These are phyloP conservation scores for Hypoxylon intermedium DNA, from an alignment of 495 filamentous ascomycete species.

Conservation along the genomic window DNA sequence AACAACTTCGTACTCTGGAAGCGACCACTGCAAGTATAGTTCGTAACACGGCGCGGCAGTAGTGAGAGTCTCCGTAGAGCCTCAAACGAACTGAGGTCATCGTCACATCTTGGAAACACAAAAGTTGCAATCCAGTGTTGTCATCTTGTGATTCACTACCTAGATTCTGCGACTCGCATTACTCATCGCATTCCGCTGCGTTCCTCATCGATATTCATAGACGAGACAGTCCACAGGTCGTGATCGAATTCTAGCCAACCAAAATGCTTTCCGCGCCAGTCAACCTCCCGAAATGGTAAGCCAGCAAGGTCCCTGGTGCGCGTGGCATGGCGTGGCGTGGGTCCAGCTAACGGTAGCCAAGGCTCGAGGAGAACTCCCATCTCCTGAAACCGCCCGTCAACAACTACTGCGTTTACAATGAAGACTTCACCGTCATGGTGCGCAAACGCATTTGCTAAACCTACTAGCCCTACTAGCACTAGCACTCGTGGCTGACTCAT, in stretches of 20 bases:
- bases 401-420: conserved; percentile 94
- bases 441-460: conserved; percentile 18
- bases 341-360: conserved; percentile 47
- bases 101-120: not conserved
- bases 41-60: too few relatives aligned
- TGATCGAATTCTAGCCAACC: conserved; percentile 21
- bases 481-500: conserved; percentile 3
- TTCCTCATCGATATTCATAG: too few relatives aligned
- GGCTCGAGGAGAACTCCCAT: conserved; percentile 91
- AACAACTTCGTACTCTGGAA: not conserved
- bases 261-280: conserved; percentile 63
- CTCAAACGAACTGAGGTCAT: not conserved
- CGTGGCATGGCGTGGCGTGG: conserved; percentile 5
- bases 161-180: not conserved
- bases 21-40: not conserved
- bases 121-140: not conserved
- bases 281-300: conserved; percentile 86
- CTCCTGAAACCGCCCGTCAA: conserved; percentile 94
- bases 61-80: too few relatives aligned
- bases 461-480: not conserved
- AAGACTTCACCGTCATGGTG: conserved; percentile 80
- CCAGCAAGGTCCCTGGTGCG: conserved; percentile 15
- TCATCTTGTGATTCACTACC: not conserved
- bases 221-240: not conserved
- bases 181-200: too few relatives aligned